Base-by-base conservation (phyloP, 129 eudicot species). In the Rutidosis leptorrhynchoides region DNA sequence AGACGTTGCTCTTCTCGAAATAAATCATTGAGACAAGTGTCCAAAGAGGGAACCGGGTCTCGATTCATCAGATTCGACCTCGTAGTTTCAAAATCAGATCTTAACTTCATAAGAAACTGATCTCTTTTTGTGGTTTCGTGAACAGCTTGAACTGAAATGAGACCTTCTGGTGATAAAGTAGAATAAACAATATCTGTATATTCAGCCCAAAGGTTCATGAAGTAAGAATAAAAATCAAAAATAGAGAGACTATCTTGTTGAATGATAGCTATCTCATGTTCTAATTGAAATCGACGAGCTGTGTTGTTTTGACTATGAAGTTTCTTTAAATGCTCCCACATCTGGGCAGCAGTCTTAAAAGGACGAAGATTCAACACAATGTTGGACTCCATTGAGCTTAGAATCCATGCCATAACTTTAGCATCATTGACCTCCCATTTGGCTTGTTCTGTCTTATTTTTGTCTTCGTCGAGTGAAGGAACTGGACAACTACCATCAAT, bases 81-180 rank as follows among this genome's bases (percentile, higher is more conserved):
- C 11, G 40, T 46, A 17, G 27, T 23, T 22, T 75, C 79, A 67
- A 66, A 74, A 3, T 66, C 74, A 40, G 11, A 46, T 30, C 73
- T 5, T 12, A 74, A 42, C 24, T 74, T 74, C 79, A 58, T 74
- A 35, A 74, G 55, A 46, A 74, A 74, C 27, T 74, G 68, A 28
- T 59, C 73, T 27, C 69, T 11, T 68, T 68, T 75, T 27, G 35
- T 68, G 16, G 29, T 68, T 55, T 75, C 59, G 58, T 70, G 62
- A 58, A 70, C 65, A 37, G 9, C 35, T 68, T 33, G 64, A 35
- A 54, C 21, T 14, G 25, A 32, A 20, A 7, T 22, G 22, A 68
- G 64, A 32, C 64, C 32, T 33, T 68, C 40, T 11, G 52, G 23
- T 17, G 48, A 14, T 42, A 4, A 42, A 42, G 12, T 28, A 21